Percentiles rank a stretch among this genome's conserved stretches.
Conservation (phyloP, 2,329 filamentous ascomycete species). For the Ustulina deusta region DNA sequence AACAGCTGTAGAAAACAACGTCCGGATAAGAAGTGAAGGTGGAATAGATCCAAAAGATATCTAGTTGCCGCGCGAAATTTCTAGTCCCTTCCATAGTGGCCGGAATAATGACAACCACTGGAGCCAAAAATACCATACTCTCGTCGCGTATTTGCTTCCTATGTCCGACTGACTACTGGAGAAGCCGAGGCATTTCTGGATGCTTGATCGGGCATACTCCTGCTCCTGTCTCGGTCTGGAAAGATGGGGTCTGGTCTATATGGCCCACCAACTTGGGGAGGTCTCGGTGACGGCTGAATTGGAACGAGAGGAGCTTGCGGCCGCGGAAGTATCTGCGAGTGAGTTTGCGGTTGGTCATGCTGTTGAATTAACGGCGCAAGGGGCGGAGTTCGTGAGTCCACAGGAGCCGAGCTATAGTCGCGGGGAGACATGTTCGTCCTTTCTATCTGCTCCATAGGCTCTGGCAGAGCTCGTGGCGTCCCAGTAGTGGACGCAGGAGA, state of each 20-base stretch:
- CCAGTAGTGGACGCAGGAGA: constrained; percentile 50
- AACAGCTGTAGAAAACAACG: constrained; percentile 36
- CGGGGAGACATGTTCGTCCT: constrained; percentile 48
- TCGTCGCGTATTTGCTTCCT: constrained; percentile 17
- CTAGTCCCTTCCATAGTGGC: constrained; percentile 8
- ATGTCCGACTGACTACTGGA: constrained; percentile 49
- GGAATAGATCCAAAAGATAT: constrained; percentile 18
- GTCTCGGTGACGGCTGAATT: constrained; percentile 45
- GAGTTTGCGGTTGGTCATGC: constrained; percentile 42
- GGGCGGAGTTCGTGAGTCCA: constrained; percentile 48
- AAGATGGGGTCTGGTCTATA: constrained; percentile 52
- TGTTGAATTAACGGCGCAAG: constrained; percentile 46
- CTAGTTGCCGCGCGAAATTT: constrained; percentile 16
- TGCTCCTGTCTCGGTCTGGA: constrained; percentile 50
- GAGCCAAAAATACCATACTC: constrained; percentile 18
- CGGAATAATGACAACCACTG: constrained; percentile 9
- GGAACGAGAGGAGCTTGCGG: constrained; percentile 43
- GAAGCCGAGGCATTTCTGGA: constrained; percentile 46
- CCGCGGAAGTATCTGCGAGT: constrained; percentile 46
- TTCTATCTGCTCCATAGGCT: constrained; percentile 49
- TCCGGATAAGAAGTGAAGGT: constrained; percentile 26
- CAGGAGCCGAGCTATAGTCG: constrained; percentile 43
- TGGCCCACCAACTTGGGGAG: constrained; percentile 44
- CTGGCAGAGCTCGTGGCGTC: constrained; percentile 49
- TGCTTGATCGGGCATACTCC: constrained; percentile 48